A percentile compares a stretch with the other conserved stretches of the same genome.
These are phyloP conservation scores for Dothideomycetes sp. DNA, from an alignment of 2,329 filamentous ascomycete species.

Conservation along the genomic window DNA sequence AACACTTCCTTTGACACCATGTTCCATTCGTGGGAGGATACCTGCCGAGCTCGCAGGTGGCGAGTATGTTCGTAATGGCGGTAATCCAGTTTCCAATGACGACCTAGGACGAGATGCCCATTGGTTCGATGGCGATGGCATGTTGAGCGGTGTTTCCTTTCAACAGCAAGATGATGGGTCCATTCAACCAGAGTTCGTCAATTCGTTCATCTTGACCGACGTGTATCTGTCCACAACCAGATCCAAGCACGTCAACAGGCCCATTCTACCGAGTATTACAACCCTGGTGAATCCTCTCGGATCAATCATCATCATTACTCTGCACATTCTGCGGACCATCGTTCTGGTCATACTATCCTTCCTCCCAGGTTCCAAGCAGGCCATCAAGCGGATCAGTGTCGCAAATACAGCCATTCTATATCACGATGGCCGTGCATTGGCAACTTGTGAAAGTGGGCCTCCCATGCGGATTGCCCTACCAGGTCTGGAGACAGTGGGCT, in stretches of 20 bases:
- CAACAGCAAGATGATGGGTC: slow-evolving; percentile 28
- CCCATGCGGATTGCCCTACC: slow-evolving; percentile 56
- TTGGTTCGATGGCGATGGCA: slow-evolving; percentile 68
- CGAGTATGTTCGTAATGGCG: slow-evolving; percentile 62
- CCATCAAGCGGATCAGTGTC: slow-evolving; percentile 58
- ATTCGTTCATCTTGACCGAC: slow-evolving; percentile 59
- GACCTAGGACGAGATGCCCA: slow-evolving; percentile 53
- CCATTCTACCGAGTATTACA: slow-evolving; percentile 57
- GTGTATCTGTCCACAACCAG: slow-evolving; percentile 45
- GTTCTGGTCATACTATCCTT: slow-evolving; percentile 47
- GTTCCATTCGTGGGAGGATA: slow-evolving; percentile 46
- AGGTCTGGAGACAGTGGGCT: slow-evolving; percentile 55
- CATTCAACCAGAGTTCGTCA: slow-evolving; percentile 54
- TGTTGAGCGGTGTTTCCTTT: slow-evolving; percentile 59
- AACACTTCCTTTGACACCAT: slow-evolving; percentile 45
- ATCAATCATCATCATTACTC: slow-evolving; percentile 37
- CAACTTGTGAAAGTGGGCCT: slow-evolving; percentile 61
- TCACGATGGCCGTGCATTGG: slow-evolving; percentile 57
- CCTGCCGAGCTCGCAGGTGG: slow-evolving; percentile 56
- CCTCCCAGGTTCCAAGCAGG: slow-evolving; percentile 42
- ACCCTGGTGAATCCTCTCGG: slow-evolving; percentile 52
- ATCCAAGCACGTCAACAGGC: slow-evolving; percentile 37
- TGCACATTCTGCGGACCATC: slow-evolving; percentile 46
- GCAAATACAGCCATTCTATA: slow-evolving; percentile 57
- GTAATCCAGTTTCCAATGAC: slow-evolving; percentile 53